Evolutionary conservation across 352 stramenopile species (phyloP).

Genomic region (Pythium plurisporium): DNA sequence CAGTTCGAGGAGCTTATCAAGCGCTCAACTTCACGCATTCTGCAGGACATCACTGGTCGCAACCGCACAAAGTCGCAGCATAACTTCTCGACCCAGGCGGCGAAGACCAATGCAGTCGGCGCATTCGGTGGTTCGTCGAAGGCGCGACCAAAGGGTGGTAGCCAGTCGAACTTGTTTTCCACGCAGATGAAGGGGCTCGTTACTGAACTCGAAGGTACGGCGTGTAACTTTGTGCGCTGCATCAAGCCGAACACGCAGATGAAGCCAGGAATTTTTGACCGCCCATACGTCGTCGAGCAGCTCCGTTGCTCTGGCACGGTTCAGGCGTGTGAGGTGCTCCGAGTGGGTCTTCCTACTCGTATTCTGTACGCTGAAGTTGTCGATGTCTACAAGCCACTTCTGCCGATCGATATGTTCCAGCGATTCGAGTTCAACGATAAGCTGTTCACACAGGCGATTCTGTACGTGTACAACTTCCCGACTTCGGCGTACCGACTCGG

Average conservation of each 20-base stretch:
- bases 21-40: conserved; percentile 60
- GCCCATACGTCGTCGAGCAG: conserved; percentile 72
- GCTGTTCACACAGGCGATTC: conserved; percentile 81
- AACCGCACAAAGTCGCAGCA: conserved; percentile 40
- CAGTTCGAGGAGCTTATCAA: conserved; percentile 87
- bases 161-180: conserved; percentile 66
- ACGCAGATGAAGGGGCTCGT: conserved; percentile 86
- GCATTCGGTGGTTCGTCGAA: conserved; percentile 34
- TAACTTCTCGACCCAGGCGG: conserved; percentile 31
- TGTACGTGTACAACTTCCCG: conserved; percentile 74
- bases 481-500: conserved; percentile 72
- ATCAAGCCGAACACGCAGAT: conserved; percentile 97
- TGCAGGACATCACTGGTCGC: conserved; percentile 62
- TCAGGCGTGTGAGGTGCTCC: conserved; percentile 78
- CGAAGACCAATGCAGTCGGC: conserved; percentile 49
- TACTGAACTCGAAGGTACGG: conserved; percentile 77
- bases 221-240: conserved; percentile 93
- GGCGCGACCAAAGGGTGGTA: conserved; percentile 52
- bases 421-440: conserved; percentile 82
- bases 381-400: conserved; percentile 69
- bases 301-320: conserved; percentile 68
- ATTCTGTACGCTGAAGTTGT: conserved; percentile 86
- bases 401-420: conserved; percentile 59
- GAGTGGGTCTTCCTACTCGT: conserved; percentile 75
- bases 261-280: conserved; percentile 77